Evolutionary conservation across 1,284 basidiomycete species (phyloP), one percentile per base, ranked within the genome.

Genomic region (Caloboletus firmus): DNA sequence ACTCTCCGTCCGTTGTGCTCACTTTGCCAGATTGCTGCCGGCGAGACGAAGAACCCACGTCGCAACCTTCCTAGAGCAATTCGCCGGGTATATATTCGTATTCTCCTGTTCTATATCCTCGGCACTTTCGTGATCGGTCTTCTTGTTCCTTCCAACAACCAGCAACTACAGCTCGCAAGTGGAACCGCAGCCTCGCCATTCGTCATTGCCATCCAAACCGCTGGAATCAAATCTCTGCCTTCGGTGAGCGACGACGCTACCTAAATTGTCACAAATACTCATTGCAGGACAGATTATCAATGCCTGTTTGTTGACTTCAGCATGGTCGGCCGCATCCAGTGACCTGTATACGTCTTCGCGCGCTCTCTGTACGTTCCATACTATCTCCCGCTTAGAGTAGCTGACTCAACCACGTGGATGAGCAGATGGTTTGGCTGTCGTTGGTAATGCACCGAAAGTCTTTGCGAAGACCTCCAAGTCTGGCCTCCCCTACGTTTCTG

Each of bases 251-350:
- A 28, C 15, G 3, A 20, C 20, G 0, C 31, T 4, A 40, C 18
- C 18, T 15, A 24, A 9, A 18, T 42, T 35, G 15, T 31, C 9
- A 11, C 20, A 20, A 1, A 20, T 74, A 63, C 72, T 81, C 40
- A 56, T 39, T 9, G 26, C 24, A 18, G 37, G 9, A 26, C n/a
- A 86, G 84, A 74, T 94, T 60, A 92, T 95, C 73, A 96, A 96
- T 69, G 93, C 93, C 8, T 85, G 83, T 66, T 79, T 96, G 30
- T 73, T 95, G 52, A 89, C 87, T 26, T 91, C 91, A 2, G 93
- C 93, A 1, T 91, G 89, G 82, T 93, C 90, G 7, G 91, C 93
- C 6, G 91, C 89, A 3, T 89, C 85, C 36, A 89, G 87, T 59
- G 87, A 94, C 64, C 69, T 95, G 49, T 96, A 92, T 72, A 87